Evolutionary conservation across 2,329 filamentous ascomycete genomes (phyloP).

Genomic region (Peltaster fructicola): DNA sequence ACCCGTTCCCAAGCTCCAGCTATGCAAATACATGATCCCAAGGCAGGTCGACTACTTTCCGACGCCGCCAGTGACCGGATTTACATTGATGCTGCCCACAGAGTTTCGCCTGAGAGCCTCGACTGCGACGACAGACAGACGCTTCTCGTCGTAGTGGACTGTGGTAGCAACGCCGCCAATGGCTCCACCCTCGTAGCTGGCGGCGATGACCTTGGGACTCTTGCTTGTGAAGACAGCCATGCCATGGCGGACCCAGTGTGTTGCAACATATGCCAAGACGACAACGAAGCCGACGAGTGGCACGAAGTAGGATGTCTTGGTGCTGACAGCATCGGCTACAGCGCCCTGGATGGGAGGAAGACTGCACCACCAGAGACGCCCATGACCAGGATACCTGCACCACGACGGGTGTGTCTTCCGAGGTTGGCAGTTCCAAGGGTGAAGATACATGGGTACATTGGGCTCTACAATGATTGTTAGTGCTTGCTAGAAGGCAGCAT

Average conservation of each 20-base stretch:
- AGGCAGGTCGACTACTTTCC: too few species aligned
- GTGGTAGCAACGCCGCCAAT: conserved; percentile 18
- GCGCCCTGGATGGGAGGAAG: conserved; percentile 22
- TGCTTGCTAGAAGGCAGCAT: neutral
- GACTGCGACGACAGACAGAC: conserved; percentile 11
- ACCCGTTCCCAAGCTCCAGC: too few species aligned
- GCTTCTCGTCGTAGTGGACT: conserved; percentile 19
- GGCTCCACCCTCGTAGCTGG: conserved; percentile 15
- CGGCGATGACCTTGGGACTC: conserved; percentile 14
- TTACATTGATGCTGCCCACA: conserved; percentile 12
- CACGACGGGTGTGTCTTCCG: conserved; percentile 21
- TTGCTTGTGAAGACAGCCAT: conserved; percentile 18
- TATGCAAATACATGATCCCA: too few species aligned
- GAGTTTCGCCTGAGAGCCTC: conserved; percentile 12
- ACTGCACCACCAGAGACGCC: conserved; percentile 20
- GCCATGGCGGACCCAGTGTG: conserved; percentile 18
- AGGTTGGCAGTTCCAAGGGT: conserved; percentile 23
- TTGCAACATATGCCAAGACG: conserved; percentile 19
- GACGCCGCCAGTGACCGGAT: conserved; percentile 14
- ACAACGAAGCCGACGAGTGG: conserved; percentile 27
- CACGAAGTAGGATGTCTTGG: conserved; percentile 27
- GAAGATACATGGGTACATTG: conserved; percentile 24
- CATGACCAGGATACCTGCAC: conserved; percentile 25
- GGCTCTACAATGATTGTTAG: conserved; percentile 1
- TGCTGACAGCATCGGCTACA: conserved; percentile 23